Conservation (phyloP, 1,139 yeast genomes). For the Blastobotrys capitulatus region DNA sequence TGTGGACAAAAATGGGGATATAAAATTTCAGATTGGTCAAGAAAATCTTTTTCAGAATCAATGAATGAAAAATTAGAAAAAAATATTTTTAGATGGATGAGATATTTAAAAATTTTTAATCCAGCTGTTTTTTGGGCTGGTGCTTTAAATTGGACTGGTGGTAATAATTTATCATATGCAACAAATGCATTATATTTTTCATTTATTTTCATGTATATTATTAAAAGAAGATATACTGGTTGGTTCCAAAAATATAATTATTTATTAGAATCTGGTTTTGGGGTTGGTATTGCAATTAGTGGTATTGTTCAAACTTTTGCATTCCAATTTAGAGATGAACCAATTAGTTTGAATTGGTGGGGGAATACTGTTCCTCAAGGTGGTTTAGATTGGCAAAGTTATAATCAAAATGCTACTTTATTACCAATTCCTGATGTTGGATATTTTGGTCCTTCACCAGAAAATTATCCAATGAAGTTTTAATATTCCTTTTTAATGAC, state of each 20-base stretch:
- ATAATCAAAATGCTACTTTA: constrained; percentile 4
- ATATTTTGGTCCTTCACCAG: constrained; percentile 6
- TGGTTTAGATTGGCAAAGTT: constrained; percentile 27
- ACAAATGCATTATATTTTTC: constrained; percentile 2
- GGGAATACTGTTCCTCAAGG: constrained; percentile 43
- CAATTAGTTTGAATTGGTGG: constrained; percentile 46
- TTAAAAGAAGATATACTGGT: constrained; percentile 25
- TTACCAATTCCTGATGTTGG: constrained; percentile 6
- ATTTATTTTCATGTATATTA: constrained; percentile 12
- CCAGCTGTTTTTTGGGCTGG: constrained; percentile 8
- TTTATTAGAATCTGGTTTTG: constrained; percentile 48
- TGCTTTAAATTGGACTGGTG: constrained; percentile 6
- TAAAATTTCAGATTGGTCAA: not conserved
- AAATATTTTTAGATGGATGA: not conserved
- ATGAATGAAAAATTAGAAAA: not conserved
- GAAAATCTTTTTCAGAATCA: not conserved
- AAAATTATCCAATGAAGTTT: constrained; percentile 6
- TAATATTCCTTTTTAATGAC: not conserved
- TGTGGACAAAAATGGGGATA: constrained; percentile 2
- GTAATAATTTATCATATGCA: constrained; percentile 5
- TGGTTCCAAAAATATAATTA: constrained; percentile 68
- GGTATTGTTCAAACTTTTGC: constrained; percentile 50
- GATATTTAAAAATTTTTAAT: not conserved
- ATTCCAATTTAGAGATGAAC: constrained; percentile 38
- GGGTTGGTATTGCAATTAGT: constrained; percentile 54